Percentiles rank a stretch among this genome's conserved stretches.
Conservation (phyloP, 2,329 filamentous ascomycete genomes). For the Hortaea sp. region DNA sequence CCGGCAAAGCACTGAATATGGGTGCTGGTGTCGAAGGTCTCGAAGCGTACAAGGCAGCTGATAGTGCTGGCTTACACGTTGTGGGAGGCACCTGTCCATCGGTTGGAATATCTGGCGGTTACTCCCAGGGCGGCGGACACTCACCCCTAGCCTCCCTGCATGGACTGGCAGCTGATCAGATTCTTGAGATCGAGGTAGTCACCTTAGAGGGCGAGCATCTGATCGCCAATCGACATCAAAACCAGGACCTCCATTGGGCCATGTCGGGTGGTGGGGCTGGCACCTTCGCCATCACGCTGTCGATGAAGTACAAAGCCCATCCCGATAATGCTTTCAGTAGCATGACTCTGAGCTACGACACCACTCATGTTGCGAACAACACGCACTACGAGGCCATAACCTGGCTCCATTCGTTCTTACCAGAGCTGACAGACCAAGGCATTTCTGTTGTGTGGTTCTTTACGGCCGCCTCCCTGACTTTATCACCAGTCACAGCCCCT, state of each 20-base stretch:
- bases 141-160: constrained; percentile 43
- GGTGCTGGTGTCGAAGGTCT: constrained; percentile 45
- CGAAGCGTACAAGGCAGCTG: constrained; percentile 38
- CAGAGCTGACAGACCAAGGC: not conserved
- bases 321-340: constrained; percentile 21
- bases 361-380: not conserved
- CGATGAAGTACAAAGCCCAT: constrained; percentile 45
- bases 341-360: not conserved
- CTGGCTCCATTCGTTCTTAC: not conserved
- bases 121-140: constrained; percentile 52
- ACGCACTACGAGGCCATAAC: not conserved
- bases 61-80: constrained; percentile 19
- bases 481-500: not conserved
- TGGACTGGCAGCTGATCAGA: constrained; percentile 51
- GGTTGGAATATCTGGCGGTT: constrained; percentile 52
- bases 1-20: constrained; percentile 43
- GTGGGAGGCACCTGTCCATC: constrained; percentile 40
- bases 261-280: constrained; percentile 50
- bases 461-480: not conserved
- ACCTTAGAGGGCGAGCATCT: constrained; percentile 41
- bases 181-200: constrained; percentile 39
- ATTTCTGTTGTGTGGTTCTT: not conserved
- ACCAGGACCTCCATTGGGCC: constrained; percentile 55
- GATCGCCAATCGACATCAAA: constrained; percentile 36
- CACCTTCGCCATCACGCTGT: constrained; percentile 48